phyloP scores from a whole-genome alignment of 2,329 filamentous ascomycete species.

The Aspergillus pseudoviridinutans region DNA sequence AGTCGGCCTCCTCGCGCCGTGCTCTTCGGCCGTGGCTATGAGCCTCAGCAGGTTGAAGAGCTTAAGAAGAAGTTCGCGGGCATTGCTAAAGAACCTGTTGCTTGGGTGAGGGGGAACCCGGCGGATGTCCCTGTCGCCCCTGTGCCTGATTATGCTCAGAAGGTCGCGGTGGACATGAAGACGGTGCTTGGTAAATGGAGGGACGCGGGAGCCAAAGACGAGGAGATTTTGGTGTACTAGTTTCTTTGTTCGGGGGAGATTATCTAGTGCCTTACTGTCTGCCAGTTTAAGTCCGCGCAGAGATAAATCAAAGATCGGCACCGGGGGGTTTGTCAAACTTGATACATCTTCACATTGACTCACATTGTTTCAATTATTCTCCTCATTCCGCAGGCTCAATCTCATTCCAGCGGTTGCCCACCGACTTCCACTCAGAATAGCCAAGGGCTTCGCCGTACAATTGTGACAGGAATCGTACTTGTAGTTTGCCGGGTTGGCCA shows the following conservation, averaged over 20 bases:
- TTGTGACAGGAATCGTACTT: too few species aligned
- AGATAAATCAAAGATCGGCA: too few species aligned
- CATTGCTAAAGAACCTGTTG: conserved; percentile 7
- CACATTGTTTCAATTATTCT: too few species aligned
- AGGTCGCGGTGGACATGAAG: conserved; percentile 6
- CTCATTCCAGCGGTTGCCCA: too few species aligned
- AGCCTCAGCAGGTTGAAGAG: conserved; percentile 8
- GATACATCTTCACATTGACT: too few species aligned
- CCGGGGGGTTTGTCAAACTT: too few species aligned
- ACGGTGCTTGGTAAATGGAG: conserved; percentile 6
- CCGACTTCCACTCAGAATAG: too few species aligned
- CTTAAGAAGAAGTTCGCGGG: conserved; percentile 5
- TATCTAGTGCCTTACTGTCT: neutral
- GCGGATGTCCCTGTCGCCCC: conserved; percentile 6
- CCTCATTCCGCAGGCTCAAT: too few species aligned
- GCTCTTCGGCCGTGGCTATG: conserved; percentile 25
- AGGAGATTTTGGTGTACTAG: conserved; percentile 14
- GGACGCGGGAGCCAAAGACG: conserved; percentile 3
- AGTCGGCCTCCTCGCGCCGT: conserved; percentile 19
- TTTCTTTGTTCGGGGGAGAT: neutral
- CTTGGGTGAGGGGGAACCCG: conserved; percentile 12
- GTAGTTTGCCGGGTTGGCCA: too few species aligned
- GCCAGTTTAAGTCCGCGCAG: too few species aligned
- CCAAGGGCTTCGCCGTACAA: too few species aligned
- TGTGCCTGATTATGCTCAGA: conserved; percentile 7